phyloP scores from a whole-genome alignment of 148 eudicot genomes.

The Vaccinium myrtillus region DNA sequence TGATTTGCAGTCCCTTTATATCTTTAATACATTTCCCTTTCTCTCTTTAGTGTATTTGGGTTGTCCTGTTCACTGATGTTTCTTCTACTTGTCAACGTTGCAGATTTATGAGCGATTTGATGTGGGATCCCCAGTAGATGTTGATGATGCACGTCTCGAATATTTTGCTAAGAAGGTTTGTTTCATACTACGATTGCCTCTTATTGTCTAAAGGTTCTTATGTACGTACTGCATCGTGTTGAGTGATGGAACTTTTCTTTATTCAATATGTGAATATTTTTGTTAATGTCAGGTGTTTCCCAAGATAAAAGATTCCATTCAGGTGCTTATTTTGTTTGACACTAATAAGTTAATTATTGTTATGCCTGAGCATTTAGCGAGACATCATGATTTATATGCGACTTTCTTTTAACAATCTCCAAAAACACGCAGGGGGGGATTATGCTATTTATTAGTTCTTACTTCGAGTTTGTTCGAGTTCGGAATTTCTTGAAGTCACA shows the following conservation, averaged over 20 bases:
- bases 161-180: conserved; percentile 75
- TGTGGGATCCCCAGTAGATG: conserved; percentile 58
- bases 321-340: conserved; percentile 44
- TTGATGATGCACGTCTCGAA: conserved; percentile 78
- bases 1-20: background rate
- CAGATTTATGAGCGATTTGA: conserved; percentile 90
- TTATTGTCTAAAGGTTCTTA: background rate
- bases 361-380: background rate
- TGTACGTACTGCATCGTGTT: background rate
- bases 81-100: conserved; percentile 14
- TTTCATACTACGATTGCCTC: background rate
- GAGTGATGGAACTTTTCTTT: background rate
- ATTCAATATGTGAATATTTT: conserved; percentile 10
- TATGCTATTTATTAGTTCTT: conserved; percentile 78
- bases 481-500: conserved; percentile 84
- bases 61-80: conserved; percentile 1
- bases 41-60: background rate
- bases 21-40: background rate
- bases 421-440: conserved; percentile 65
- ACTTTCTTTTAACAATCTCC: background rate
- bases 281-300: conserved; percentile 78
- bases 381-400: background rate
- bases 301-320: conserved; percentile 83
- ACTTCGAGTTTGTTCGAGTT: conserved; percentile 80
- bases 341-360: background rate